Base-by-base conservation (phyloP, 2,329 filamentous ascomycete species). In the Chrysoporthe cubensis region DNA sequence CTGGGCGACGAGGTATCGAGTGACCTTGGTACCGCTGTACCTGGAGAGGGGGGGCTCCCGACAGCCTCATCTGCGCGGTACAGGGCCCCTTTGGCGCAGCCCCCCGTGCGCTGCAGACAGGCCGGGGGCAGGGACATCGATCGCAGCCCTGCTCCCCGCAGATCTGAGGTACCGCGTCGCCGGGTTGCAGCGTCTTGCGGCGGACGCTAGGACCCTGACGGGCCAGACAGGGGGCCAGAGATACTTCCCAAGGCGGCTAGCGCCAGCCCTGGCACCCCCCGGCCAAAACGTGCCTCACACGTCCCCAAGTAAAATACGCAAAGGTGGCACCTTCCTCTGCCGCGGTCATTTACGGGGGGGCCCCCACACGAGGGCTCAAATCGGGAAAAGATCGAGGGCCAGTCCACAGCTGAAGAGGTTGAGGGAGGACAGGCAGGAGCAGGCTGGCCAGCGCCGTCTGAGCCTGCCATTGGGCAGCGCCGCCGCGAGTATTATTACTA, bases 321-420 rank as follows among this genome's bases (percentile, higher is more conserved):
- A 26, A 26, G 26, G 26, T 26, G 26, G 26, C 61, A 44, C 57
- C 40, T 21, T 9, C 42, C 57, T 43, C 59, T 44, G 16, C 40
- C 59, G 4, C n/a, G 59, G 42, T 46, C 40, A 62, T 46, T 40
- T 57, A 57, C 62, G 62, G 50, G 21, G 50, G 37, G 62, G 40
- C 44, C 62, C 62, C 62, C 62, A 56, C 48, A 13, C 16, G 50
- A 43, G 48, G 21, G 61, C 67, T 54, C 61, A 57, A 67, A 69
- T 64, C 42, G 67, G 67, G 26, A 48, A 69, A 58, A 66, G 67
- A 62, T 66, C 56, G 58, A 43, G 57, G 54, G 65, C 26, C 61
- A 64, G 61, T 46, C 32, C 16, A 42, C 61, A 69, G 67, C 67
- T 69, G 67, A 69, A 64, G 61, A 46, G 32, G 40, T 46, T 52